Percentiles rank a stretch among this genome's conserved stretches.
These are phyloP conservation scores for Tulasnella calospora DNA, from an alignment of 768 basidiomycete genomes.

Conservation along the genomic window DNA sequence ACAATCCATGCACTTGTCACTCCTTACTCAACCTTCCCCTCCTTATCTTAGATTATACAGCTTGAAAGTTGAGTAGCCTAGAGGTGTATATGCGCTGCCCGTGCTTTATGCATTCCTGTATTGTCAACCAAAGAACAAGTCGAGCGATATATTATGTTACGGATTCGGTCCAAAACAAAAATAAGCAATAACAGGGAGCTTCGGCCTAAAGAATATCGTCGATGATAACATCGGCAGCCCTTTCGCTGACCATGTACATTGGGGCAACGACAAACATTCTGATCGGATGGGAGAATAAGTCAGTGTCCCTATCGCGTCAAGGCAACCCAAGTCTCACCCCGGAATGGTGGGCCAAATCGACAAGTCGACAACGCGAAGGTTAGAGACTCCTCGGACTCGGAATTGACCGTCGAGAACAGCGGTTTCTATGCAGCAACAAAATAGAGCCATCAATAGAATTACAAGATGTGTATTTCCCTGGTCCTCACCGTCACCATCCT, in stretches of 20 bases:
- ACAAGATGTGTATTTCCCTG: too few species aligned
- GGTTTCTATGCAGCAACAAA: background rate
- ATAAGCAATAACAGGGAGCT: background rate
- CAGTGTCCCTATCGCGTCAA: background rate
- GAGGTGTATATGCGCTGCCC: background rate
- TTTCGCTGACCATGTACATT: conserved; percentile 27
- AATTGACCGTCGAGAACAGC: conserved; percentile 27
- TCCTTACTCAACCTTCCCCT: too few species aligned
- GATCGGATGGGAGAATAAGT: background rate
- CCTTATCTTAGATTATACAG: background rate
- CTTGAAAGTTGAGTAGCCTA: background rate
- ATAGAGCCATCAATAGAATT: too few species aligned
- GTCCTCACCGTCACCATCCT: background rate
- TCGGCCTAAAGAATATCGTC: background rate
- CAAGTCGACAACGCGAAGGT: conserved; percentile 25
- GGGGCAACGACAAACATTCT: conserved; percentile 18
- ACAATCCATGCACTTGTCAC: too few species aligned
- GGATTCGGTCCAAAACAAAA: background rate
- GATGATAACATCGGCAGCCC: conserved; percentile 27
- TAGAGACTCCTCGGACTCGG: conserved; percentile 22
- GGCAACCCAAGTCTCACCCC: background rate
- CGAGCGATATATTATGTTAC: background rate
- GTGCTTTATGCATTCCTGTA: background rate
- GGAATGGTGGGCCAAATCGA: conserved; percentile 26
- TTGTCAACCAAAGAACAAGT: background rate